phyloP scores from a whole-genome alignment of 768 basidiomycete species.

The Rhodosporidiobolus sp. region DNA sequence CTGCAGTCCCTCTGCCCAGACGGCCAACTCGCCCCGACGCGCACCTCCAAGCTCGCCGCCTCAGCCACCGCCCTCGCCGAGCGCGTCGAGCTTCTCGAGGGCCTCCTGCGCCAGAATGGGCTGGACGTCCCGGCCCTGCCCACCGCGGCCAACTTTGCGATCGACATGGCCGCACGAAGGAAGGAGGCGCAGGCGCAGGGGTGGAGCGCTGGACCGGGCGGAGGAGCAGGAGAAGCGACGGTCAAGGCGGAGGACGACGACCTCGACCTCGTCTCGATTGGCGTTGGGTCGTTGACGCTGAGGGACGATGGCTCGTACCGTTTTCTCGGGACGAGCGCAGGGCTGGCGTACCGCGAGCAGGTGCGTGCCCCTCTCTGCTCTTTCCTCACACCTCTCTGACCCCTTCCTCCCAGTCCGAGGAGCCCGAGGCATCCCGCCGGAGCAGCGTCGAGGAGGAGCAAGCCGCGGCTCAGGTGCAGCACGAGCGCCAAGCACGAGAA shows the following conservation, averaged over 20 bases:
- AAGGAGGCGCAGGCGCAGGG: background rate
- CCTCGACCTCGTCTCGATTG: background rate
- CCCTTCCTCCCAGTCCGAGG: too few species aligned
- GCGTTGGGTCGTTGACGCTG: background rate
- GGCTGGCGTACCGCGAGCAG: background rate
- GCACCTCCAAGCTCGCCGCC: constrained; percentile 1
- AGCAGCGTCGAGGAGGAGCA: too few species aligned
- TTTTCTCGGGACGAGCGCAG: constrained; percentile 1
- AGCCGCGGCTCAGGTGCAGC: too few species aligned
- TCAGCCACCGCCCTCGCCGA: background rate
- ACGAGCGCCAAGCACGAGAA: background rate
- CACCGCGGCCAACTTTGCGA: background rate
- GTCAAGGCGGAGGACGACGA: background rate
- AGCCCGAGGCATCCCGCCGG: too few species aligned
- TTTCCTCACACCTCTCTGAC: too few species aligned
- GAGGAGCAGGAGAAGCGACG: background rate
- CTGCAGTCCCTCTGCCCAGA: background rate
- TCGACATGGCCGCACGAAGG: background rate
- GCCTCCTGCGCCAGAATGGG: background rate
- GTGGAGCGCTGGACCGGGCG: too few species aligned
- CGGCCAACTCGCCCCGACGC: background rate
- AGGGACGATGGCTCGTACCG: background rate
- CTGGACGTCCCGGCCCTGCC: background rate
- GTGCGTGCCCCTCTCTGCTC: background rate
- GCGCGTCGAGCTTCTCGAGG: constrained; percentile 1